Conservation (phyloP, 495 filamentous ascomycete genomes). For the Cladorrhinum samala region DNA sequence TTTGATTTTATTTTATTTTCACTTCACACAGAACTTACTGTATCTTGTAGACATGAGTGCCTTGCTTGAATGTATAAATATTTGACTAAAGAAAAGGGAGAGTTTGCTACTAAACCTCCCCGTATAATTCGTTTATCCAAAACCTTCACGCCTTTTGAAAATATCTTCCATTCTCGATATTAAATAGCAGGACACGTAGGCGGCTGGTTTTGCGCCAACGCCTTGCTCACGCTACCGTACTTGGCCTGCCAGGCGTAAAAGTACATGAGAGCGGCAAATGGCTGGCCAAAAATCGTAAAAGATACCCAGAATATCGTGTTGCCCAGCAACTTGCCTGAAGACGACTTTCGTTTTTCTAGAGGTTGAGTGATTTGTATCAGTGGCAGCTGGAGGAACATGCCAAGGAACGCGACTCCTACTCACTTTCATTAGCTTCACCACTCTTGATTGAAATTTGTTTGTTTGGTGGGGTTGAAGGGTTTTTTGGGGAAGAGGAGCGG, state of each 20-base stretch:
- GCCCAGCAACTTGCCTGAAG: constrained; percentile 67
- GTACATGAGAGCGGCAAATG: constrained; percentile 80
- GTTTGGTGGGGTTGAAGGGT: no score
- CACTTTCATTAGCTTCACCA: no score
- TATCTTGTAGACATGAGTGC: no score
- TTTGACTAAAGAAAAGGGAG: no score
- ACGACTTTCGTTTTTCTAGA: constrained; percentile 69
- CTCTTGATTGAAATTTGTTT: no score
- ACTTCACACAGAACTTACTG: no score
- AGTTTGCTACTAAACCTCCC: no score
- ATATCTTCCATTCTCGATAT: neutral
- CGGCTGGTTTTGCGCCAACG: neutral
- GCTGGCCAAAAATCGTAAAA: constrained; percentile 92
- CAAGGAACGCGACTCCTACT: constrained; percentile 78
- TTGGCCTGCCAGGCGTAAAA: constrained; percentile 99
- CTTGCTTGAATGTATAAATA: no score
- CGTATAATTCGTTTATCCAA: no score
- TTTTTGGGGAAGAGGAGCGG: neutral
- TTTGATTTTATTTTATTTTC: no score
- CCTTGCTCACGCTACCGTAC: constrained; percentile 63
- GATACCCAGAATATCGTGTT: constrained; percentile 94
- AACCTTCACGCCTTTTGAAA: no score
- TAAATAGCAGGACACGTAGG: constrained; percentile 1
- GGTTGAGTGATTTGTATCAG: constrained; percentile 74
- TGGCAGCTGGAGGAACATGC: constrained; percentile 90